Percentiles rank a stretch among this genome's conserved stretches.
Evolutionary conservation across 1,139 yeast genomes (phyloP).

Genomic region (Yamadazyma pseudoaaseri): DNA sequence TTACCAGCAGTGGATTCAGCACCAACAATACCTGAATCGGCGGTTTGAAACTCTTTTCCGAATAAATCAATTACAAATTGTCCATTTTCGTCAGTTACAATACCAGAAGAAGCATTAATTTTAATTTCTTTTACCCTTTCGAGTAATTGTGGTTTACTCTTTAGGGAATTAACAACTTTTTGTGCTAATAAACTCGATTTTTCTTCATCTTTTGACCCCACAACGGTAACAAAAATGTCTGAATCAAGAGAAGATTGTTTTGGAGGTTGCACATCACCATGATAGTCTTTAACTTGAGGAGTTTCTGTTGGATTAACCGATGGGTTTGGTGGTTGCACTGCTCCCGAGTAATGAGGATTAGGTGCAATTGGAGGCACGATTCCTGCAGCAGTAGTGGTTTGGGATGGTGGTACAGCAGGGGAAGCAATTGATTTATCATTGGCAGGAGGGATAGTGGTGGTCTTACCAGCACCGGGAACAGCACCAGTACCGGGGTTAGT

Average conservation of each 20-base stretch:
- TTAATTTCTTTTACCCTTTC: conserved; percentile 25
- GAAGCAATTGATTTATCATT: no score
- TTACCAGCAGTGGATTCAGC: conserved; percentile 1
- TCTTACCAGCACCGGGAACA: no score
- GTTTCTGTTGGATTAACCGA: conserved; percentile 6
- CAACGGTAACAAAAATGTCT: conserved; percentile 19
- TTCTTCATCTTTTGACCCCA: conserved; percentile 27
- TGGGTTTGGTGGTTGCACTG: conserved; percentile 10
- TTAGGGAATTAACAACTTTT: conserved; percentile 26
- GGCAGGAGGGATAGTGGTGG: no score
- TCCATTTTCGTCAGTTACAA: conserved; percentile 28
- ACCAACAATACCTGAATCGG: neutral
- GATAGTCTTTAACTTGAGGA: conserved; percentile 8
- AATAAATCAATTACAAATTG: neutral
- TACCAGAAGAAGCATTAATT: conserved; percentile 32
- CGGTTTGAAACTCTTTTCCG: conserved; percentile 15
- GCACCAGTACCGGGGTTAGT: conserved; percentile 17
- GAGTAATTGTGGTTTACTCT: conserved; percentile 25
- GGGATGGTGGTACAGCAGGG: no score
- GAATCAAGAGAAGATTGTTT: conserved; percentile 6
- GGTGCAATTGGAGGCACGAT: no score
- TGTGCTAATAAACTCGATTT: conserved; percentile 32
- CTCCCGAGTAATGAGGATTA: conserved; percentile 4
- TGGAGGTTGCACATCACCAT: conserved; percentile 11
- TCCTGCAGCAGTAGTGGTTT: no score